Percentiles rank a stretch among this genome's conserved stretches.
Conservation (phyloP, 768 basidiomycete genomes). For the Royoungia palumana region DNA sequence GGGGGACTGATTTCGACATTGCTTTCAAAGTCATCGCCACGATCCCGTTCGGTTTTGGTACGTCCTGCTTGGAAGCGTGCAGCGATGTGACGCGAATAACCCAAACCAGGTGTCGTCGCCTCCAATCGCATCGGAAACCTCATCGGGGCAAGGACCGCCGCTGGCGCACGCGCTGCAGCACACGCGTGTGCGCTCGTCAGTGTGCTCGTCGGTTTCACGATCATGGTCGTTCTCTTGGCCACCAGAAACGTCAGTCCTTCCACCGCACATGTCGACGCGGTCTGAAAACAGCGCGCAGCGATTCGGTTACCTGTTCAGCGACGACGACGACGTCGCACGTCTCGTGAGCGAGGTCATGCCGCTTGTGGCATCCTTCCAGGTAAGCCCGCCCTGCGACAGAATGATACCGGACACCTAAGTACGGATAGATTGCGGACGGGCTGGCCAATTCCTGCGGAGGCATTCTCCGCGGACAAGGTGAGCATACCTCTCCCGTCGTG, state of each 20-base stretch:
- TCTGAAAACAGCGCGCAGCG: constrained; percentile 29
- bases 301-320: constrained; percentile 67
- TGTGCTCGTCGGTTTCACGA: constrained; percentile 51
- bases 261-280: not conserved
- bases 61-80: not conserved
- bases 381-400: constrained; percentile 8
- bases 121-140: constrained; percentile 72
- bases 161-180: constrained; percentile 53
- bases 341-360: constrained; percentile 52
- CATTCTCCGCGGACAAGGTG: constrained; percentile 47
- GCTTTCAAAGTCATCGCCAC: constrained; percentile 56
- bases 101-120: constrained; percentile 55
- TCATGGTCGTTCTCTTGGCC: constrained; percentile 59
- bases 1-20: not conserved
- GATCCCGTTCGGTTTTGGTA: constrained; percentile 70
- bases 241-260: constrained; percentile 49
- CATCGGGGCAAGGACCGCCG: constrained; percentile 55
- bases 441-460: constrained; percentile 51
- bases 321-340: constrained; percentile 51
- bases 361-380: constrained; percentile 54
- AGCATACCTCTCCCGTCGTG: not conserved
- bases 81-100: not conserved
- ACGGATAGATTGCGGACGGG: constrained; percentile 46
- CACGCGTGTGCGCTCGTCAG: constrained; percentile 65
- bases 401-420: not conserved